phyloP scores from a whole-genome alignment of 352 stramenopile genomes.

The Globisporangium splendens region DNA sequence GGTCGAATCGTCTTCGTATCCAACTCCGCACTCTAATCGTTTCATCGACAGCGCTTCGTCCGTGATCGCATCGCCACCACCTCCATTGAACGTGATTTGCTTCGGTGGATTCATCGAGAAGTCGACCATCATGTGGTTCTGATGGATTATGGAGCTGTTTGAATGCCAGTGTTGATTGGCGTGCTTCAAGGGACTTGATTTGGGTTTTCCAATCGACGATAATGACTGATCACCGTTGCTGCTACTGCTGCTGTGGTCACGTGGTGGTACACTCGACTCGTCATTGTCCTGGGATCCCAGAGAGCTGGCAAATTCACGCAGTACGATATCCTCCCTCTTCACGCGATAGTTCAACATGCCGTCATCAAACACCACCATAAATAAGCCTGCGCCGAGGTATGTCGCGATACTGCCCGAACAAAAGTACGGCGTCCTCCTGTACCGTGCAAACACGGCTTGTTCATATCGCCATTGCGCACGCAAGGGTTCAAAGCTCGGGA shows the following conservation, averaged over 20 bases:
- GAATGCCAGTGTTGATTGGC: slow-evolving; percentile 12
- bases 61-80: slow-evolving; percentile 26
- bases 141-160: slow-evolving; percentile 14
- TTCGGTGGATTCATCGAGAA: slow-evolving; percentile 38
- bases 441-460: slow-evolving; percentile 59
- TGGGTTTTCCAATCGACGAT: neutral
- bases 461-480: slow-evolving; percentile 58
- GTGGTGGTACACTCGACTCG: neutral
- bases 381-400: slow-evolving; percentile 58
- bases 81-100: slow-evolving; percentile 21
- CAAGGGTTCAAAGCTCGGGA: slow-evolving; percentile 47
- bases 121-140: slow-evolving; percentile 38
- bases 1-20: slow-evolving; percentile 75
- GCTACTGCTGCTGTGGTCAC: neutral
- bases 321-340: slow-evolving; percentile 60
- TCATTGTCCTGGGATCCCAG: neutral
- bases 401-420: slow-evolving; percentile 78
- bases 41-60: slow-evolving; percentile 53
- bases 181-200: slow-evolving; percentile 4
- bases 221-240: neutral
- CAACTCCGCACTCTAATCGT: slow-evolving; percentile 67
- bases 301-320: slow-evolving; percentile 17
- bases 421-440: slow-evolving; percentile 72
- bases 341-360: slow-evolving; percentile 69
- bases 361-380: slow-evolving; percentile 82